Evolutionary conservation across 1,139 yeast species (phyloP), one percentile per base, ranked within the genome.

Genomic region (Tardiomyces digboiensis): DNA sequence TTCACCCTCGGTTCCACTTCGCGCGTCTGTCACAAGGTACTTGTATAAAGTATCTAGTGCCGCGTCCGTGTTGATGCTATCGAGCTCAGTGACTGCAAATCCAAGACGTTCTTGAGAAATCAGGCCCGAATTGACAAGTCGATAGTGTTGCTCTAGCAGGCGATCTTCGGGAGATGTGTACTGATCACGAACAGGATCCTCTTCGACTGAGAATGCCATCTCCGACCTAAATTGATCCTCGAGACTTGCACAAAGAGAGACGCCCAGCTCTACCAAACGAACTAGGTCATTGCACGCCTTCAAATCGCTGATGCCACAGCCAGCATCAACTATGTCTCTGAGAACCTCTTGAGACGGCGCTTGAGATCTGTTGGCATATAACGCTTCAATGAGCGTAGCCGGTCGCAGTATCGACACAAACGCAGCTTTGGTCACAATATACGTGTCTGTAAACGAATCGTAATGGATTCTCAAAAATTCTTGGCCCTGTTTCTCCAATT

Each of bases 401-500:
- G 49, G 48, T 14, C 61, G 52, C 12, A 57, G 38, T 10, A 53
- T 38, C 3, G 57, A 42, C 3, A 52, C 44, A 36, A 44, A 49
- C 3, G 60, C 51, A 2, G 59, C 52, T 42, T 54, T 56, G 22
- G 52, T 40, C 4, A 52, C 43, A 42, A 48, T 50, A n/a, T 51
- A 40, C 2, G 43, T 29, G 20, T 48, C 51, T 5, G 41, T 41
- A 13, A 41, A 39, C 2, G 50, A 42, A 41, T 52, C 57, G 45
- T 52, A 52, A 18, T 62, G 64, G 14, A 76, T 49, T 1, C 72
- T 63, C 21, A 77, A 58, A 1, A 80, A 71, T 55, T 84, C 91
- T 47, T 72, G 72, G 36, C 78, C 69, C 42, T 72, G 71, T 44
- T 74, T 78, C 48, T 72, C 74, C 46, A 83, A 70, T 54, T 86